A percentile compares a stretch with the other conserved stretches of the same genome.
These are phyloP conservation scores for Suhomyces sp. DNA, from an alignment of 805 yeast species.

Conservation along the genomic window DNA sequence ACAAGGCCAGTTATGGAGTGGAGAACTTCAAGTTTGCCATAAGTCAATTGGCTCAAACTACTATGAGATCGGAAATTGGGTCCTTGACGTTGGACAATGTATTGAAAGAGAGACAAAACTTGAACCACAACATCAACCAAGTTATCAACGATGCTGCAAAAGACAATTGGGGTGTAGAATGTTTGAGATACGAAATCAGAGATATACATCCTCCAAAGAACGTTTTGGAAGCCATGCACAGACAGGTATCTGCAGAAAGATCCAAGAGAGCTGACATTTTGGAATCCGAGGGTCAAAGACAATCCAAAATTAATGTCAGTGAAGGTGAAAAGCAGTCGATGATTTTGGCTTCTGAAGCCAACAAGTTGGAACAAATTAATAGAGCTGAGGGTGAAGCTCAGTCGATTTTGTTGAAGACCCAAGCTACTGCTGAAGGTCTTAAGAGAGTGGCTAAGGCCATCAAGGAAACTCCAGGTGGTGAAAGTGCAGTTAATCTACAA, in stretches of 20 bases:
- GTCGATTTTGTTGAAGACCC: constrained; percentile 61
- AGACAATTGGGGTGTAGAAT: constrained; percentile 79
- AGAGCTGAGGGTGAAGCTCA: constrained; percentile 74
- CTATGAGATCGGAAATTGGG: constrained; percentile 89
- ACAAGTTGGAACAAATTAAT: constrained; percentile 59
- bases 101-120: constrained; percentile 68
- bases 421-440: constrained; percentile 74
- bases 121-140: constrained; percentile 71
- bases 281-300: constrained; percentile 83
- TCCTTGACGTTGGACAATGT: constrained; percentile 78
- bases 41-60: constrained; percentile 83
- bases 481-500: constrained; percentile 73
- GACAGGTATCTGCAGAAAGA: constrained; percentile 85
- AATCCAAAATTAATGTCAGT: constrained; percentile 75
- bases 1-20: constrained; percentile 83
- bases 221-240: constrained; percentile 87
- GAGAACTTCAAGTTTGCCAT: constrained; percentile 87
- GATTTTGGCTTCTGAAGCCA: constrained; percentile 75
- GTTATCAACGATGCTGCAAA: constrained; percentile 81
- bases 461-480: constrained; percentile 64
- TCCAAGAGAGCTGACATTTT: constrained; percentile 84
- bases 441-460: constrained; percentile 65
- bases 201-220: constrained; percentile 86
- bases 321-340: constrained; percentile 75
- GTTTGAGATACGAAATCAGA: constrained; percentile 81